These are phyloP conservation scores for Metschnikowia aberdeeniae DNA, from an alignment of 805 yeast genomes.

Conservation along the genomic window DNA sequence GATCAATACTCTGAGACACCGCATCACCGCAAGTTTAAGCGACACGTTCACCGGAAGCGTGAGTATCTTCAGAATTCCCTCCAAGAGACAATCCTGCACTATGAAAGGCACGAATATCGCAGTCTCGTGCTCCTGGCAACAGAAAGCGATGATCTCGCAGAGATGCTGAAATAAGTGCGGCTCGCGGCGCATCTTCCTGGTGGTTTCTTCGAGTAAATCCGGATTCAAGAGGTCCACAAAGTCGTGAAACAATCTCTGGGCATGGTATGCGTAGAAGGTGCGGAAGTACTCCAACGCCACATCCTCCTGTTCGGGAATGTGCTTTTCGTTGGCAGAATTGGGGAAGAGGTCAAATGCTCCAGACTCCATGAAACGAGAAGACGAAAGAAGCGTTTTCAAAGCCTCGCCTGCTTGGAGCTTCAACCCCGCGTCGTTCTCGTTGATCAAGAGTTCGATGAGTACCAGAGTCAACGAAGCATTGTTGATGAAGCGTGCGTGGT, in stretches of 20 bases:
- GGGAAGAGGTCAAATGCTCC: constrained; percentile 9
- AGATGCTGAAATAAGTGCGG: constrained; percentile 50
- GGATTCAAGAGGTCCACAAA: constrained; percentile 34
- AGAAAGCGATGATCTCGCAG: constrained; percentile 68
- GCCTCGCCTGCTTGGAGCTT: constrained; percentile 85
- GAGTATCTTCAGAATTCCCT: constrained; percentile 52
- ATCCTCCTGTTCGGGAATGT: constrained; percentile 9
- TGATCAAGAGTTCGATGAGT: constrained; percentile 55
- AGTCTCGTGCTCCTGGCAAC: constrained; percentile 61
- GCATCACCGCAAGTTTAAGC: constrained; percentile 60
- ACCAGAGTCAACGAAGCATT: constrained; percentile 58
- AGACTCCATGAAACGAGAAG: constrained; percentile 20
- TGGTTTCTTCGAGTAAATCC: constrained; percentile 3
- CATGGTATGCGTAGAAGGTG: constrained; percentile 61
- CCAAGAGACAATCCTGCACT: constrained; percentile 52
- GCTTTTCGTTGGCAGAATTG: constrained; percentile 7
- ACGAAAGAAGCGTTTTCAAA: constrained; percentile 65
- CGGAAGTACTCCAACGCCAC: constrained; percentile 45
- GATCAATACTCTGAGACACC: constrained; percentile 64
- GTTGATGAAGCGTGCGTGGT: constrained; percentile 38
- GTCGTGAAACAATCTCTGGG: constrained; percentile 51
- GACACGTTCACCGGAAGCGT: constrained; percentile 41
- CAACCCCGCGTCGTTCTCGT: constrained; percentile 65
- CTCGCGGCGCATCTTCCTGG: constrained; percentile 21
- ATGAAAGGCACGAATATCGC: constrained; percentile 58